Conservation (phyloP, 306 rosid species). For the Begonia fuchsioides region DNA sequence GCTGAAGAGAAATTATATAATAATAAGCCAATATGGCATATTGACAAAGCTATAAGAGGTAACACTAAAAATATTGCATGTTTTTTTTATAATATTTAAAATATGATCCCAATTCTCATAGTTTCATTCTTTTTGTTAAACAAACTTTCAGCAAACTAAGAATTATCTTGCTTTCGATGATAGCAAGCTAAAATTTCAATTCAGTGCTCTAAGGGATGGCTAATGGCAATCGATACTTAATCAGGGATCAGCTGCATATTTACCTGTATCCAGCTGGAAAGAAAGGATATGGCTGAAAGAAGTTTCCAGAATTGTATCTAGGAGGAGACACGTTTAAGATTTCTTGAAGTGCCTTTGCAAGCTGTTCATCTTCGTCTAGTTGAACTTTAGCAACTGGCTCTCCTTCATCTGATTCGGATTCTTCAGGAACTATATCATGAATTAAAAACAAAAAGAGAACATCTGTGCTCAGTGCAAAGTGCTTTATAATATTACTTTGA, state of each 20-base stretch:
- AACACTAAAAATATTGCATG: background rate
- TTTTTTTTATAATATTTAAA: background rate
- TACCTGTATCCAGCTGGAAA: slow-evolving; percentile 66
- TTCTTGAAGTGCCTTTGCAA: slow-evolving; percentile 88
- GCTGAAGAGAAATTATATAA: slow-evolving; percentile 5
- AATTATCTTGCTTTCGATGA: background rate
- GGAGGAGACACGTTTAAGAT: slow-evolving; percentile 61
- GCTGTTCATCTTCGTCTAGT: slow-evolving; percentile 87
- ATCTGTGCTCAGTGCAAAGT: background rate
- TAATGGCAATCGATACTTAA: background rate
- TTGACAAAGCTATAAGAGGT: slow-evolving; percentile 30
- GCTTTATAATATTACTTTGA: background rate
- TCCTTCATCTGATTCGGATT: slow-evolving; percentile 35
- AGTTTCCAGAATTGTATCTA: slow-evolving; percentile 27
- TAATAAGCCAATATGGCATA: slow-evolving; percentile 53
- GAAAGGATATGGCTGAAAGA: slow-evolving; percentile 40
- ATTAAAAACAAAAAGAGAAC: background rate
- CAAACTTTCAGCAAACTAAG: background rate
- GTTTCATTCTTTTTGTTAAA: too few species aligned
- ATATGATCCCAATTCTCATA: too few species aligned
- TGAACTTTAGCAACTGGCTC: slow-evolving; percentile 32
- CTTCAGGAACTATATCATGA: slow-evolving; percentile 8
- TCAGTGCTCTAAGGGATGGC: too few species aligned
- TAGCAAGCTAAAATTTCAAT: background rate
- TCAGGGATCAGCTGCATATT: background rate